Conservation (phyloP, 805 yeast genomes). For the Candida suzukii region DNA sequence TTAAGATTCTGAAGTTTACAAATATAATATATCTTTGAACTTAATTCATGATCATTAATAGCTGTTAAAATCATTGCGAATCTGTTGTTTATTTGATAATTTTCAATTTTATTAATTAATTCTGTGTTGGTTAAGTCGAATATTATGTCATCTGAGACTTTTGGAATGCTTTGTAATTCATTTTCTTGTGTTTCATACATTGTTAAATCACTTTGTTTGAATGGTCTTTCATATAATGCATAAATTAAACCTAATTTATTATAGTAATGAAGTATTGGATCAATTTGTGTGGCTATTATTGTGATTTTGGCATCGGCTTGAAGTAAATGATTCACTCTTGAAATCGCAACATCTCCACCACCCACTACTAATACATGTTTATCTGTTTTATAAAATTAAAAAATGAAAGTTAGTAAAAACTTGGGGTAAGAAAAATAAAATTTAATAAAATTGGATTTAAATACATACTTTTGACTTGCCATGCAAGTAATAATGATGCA, state of each 20-base stretch:
- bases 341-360: slow-evolving; percentile 70
- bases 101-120: slow-evolving; percentile 25
- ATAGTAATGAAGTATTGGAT: slow-evolving; percentile 27
- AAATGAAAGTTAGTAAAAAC: slow-evolving; percentile 3
- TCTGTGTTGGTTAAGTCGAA: too few species aligned
- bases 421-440: slow-evolving; percentile 9
- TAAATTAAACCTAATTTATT: slow-evolving; percentile 34
- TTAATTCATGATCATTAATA: slow-evolving; percentile 59
- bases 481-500: slow-evolving; percentile 62
- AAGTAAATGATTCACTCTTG: slow-evolving; percentile 59
- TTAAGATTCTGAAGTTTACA: slow-evolving; percentile 41
- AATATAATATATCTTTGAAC: slow-evolving; percentile 48
- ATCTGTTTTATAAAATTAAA: slow-evolving; percentile 17
- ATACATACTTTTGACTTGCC: slow-evolving; percentile 56
- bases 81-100: slow-evolving; percentile 27
- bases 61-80: slow-evolving; percentile 70
- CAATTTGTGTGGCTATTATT: slow-evolving; percentile 43
- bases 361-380: slow-evolving; percentile 69
- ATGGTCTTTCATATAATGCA: slow-evolving; percentile 36
- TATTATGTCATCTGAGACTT: slow-evolving; percentile 4
- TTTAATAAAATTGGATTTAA: slow-evolving; percentile 3
- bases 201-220: slow-evolving; percentile 37
- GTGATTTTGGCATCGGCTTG: slow-evolving; percentile 67
- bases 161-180: too few species aligned
- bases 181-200: slow-evolving; percentile 33